Conservation (phyloP, 768 basidiomycete genomes). For the Leccinum olivaceopallidum region DNA sequence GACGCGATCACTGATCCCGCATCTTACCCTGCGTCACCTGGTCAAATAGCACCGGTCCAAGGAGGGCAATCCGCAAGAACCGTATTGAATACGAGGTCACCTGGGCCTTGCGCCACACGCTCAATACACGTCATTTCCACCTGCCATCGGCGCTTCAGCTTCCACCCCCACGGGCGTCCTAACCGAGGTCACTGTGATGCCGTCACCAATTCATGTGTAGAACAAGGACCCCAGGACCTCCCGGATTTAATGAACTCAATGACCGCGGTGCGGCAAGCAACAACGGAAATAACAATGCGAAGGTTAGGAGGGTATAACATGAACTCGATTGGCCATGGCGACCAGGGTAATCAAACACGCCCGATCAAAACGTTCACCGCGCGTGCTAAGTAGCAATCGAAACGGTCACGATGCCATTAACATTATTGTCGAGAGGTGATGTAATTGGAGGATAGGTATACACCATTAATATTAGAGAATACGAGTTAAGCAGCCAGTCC, state of each 20-base stretch:
- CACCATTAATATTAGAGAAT: constrained; percentile 3
- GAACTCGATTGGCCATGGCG: background rate
- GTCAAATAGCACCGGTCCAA: background rate
- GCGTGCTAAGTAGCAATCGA: background rate
- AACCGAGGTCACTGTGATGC: background rate
- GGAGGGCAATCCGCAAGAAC: background rate
- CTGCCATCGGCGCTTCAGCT: background rate
- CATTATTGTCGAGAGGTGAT: background rate
- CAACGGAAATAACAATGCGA: background rate
- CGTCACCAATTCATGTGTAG: background rate
- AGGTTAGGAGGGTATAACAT: background rate
- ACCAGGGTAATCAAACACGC: background rate
- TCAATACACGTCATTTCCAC: background rate
- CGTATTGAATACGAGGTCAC: background rate
- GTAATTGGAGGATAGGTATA: constrained; percentile 3
- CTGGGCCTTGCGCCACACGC: background rate
- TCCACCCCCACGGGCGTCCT: background rate
- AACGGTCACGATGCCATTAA: background rate
- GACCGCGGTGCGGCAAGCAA: background rate
- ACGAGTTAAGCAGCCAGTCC: background rate
- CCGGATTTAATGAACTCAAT: background rate
- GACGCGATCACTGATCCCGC: too few species aligned
- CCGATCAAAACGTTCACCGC: background rate
- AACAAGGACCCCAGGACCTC: background rate
- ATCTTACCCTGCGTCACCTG: background rate